Base-by-base conservation (phyloP, 192 early-diverging fungal genomes). In the Entomortierella chlamydospora region DNA sequence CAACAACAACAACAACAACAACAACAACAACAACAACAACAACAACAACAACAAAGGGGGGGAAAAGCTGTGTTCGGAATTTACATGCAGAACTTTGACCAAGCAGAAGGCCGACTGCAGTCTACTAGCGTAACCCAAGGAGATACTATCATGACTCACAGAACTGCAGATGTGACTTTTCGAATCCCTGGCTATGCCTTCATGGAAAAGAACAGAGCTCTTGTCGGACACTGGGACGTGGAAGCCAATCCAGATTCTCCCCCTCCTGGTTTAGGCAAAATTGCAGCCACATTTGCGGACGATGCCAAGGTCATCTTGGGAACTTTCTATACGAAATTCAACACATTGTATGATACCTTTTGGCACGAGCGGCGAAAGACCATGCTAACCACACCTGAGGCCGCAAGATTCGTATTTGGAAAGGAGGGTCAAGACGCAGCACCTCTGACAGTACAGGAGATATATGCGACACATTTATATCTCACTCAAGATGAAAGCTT, bases 401-500 rank as follows among this genome's bases (percentile, higher is more conserved):
- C 81, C 9, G 82, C 88, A 9, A 45, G 59, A 22, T 73, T 65
- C 61, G 81, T 80, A 2, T 87, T 86, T 57, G 37, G 45, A 22
- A 73, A 68, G 9, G 63, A 85, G 22, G 47, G 45, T 18, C 57
- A 18, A 26, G 45, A 64, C n/a, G 33, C 39, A 45, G 42, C 51
- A 31, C 61, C 78, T 10, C 18, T 70, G 30, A 84, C 72, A 4
- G 33, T 64, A 33, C 52, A 62, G 23, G 64, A 86, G 15, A 61
- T 86, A 10, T 87, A 92, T 60, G 88, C 90, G 1, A 86, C 89
- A 0, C 89, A 91, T 68, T 64, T 88, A 28, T 87, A 86, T 54
- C 39, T 92, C 59, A 83, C 88, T 1, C 80, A 81, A 42, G 81
- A 92, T 55, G 56, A 83, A 30, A 62, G 83, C 29, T 83, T 88